Base-by-base conservation (phyloP, 805 yeast species). In the Wickerhamomyces ciferrii region DNA sequence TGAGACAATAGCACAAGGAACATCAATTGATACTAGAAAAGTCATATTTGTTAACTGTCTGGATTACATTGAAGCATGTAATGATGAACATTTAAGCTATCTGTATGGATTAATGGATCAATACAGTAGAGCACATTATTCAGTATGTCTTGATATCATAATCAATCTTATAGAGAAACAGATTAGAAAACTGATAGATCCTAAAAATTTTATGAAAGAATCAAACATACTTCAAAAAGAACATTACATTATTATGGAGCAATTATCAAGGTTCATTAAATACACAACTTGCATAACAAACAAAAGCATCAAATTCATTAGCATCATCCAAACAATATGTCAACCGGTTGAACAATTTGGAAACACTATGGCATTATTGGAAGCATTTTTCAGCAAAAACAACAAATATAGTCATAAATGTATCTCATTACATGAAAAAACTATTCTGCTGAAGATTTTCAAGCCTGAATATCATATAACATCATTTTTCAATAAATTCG, bases 221-320 rank as follows among this genome's bases (percentile, higher is more conserved):
- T 23, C 47, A 2, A 45, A 36, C 15, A 25, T 41, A 18, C 9
- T 52, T 1, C 44, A 47, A 5, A 8, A 6, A 8, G 46, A 48
- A 11, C 57, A 53, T 19, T 15, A 41, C 5, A 27, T 40, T 4
- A 35, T 50, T 3, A 50, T 54, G 15, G 42, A 51, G 3, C 38
- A 45, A 6, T 23, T 54, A 2, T 47, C 50, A 10, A 21, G 29
- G 4, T 48, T 52, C 24, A 31, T 31, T 17, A n/a, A n/a, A 15
- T 40, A 18, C 25, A 29, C 34, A 39, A 39, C 39, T 17, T 20
- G 17, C 21, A 21, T 20, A 23, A 40, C 7, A 27, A 41, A 31
- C 37, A 41, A 24, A 32, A 11, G 15, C 9, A 31, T 31, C 35
- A 31, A 14, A 31, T 14, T 31, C 18, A 31, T 31, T n/a, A 31